Evolutionary conservation across 208 protist genomes (phyloP).

Genomic region (Acanthamoeba lenticulata): DNA sequence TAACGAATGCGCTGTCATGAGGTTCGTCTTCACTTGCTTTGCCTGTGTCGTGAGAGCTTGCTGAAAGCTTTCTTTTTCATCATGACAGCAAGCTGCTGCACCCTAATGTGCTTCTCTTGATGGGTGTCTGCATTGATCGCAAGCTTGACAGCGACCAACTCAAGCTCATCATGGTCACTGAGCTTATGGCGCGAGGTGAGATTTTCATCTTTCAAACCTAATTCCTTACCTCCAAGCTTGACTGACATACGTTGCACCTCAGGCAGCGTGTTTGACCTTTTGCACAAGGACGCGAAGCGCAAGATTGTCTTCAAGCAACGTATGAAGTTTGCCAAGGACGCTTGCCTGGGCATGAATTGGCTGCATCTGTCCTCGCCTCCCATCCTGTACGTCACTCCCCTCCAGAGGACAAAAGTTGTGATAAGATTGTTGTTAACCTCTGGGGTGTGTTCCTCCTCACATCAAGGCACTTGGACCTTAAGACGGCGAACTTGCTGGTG

Average conservation of each 20-base stretch:
- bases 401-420: too few species aligned
- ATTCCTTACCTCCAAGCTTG: neutral
- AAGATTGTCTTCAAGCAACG: neutral
- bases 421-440: too few species aligned
- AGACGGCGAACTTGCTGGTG: conserved; percentile 64
- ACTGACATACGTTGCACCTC: neutral
- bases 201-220: conserved; percentile 21
- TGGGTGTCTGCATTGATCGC: conserved; percentile 46
- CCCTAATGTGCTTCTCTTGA: conserved; percentile 24
- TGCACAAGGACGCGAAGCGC: neutral
- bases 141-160: neutral
- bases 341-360: neutral
- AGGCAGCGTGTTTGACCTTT: neutral
- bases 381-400: neutral
- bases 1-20: conserved; percentile 55
- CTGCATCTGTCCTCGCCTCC: neutral
- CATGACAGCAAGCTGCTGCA: conserved; percentile 17
- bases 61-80: too few species aligned
- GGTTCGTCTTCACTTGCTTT: neutral
- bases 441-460: too few species aligned
- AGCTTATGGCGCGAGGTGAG: conserved; percentile 2
- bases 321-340: neutral
- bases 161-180: conserved; percentile 8
- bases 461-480: conserved; percentile 70
- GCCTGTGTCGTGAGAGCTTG: neutral